Conservation (phyloP, 1,284 basidiomycete genomes). For the Melampsora larici-populina region DNA sequence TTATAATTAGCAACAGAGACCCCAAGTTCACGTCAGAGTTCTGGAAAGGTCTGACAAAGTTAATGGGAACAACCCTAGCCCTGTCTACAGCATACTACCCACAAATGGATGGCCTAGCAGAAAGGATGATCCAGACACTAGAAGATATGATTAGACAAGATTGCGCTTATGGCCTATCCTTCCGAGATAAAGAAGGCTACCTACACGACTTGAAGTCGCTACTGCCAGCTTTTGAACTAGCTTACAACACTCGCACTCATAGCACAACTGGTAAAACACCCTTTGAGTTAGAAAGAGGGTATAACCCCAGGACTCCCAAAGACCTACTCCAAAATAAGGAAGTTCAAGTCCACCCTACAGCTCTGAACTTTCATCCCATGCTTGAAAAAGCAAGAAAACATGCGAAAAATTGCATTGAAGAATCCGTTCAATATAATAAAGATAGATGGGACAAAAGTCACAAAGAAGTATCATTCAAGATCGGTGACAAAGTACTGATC, state of each 20-base stretch:
- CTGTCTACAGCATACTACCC: neutral
- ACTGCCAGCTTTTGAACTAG: neutral
- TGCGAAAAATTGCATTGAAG: no score
- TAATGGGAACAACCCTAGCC: conserved; percentile 54
- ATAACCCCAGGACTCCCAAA: neutral
- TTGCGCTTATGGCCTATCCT: neutral
- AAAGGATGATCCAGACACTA: conserved; percentile 14
- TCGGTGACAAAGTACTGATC: no score
- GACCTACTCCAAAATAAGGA: no score
- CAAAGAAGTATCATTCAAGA: no score
- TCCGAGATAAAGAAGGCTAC: conserved; percentile 5
- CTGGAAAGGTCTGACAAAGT: conserved; percentile 55
- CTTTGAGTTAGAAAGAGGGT: conserved; percentile 10
- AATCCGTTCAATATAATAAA: no score
- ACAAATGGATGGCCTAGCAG: no score
- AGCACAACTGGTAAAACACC: neutral
- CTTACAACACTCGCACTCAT: neutral
- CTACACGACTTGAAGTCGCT: neutral
- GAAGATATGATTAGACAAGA: conserved; percentile 18
- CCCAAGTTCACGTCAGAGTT: conserved; percentile 56
- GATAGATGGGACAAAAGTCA: no score
- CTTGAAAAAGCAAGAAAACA: no score
- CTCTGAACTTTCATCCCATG: no score
- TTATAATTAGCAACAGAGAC: conserved; percentile 58
- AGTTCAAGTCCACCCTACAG: no score